Base-by-base conservation (phyloP, 1,139 yeast genomes). In the Spathaspora sp. region DNA sequence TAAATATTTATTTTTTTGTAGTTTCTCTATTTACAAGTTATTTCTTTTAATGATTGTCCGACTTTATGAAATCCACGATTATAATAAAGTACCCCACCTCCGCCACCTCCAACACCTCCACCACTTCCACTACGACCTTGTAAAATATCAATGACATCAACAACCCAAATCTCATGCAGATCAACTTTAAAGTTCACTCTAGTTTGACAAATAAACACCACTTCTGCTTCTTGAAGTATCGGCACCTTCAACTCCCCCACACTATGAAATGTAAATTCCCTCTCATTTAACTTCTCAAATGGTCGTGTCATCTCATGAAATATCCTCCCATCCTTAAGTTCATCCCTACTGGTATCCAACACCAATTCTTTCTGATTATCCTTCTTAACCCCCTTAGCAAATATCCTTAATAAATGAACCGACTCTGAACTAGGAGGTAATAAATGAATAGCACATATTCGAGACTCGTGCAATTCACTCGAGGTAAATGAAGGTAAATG, bases 141-240 rank as follows among this genome's bases (percentile, higher is more conserved):
- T 18, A 78, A 46, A 4, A 83, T 76, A 43, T 84, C 84, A 33
- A 74, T 61, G 1, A 86, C 88, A 48, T 76, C 73, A 2, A 87
- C 95, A 2, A 88, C 82, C 96, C 97, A 89, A 2, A 90, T 82
- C 60, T 89, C 96, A 63, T 90, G 97, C 55, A 85, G 88, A 48
- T 85, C 89, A 0, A 89, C 82, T 16, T 65, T 64, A 46, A 87
- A 73, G 7, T 79, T 81, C 34, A 74, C 66, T 38, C 67, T 66
- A 40, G 81, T 78, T 48, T 77, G 69, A 60, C 96, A 89, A 13
- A 88, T 76, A 47, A 89, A 67, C 1, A 84, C 80, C 25, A 82
- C 68, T 53, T 84, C 89, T 16, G 87, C 79, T 29, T 76, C 72
- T 11, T 69, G 69, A 42, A 89, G 61, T 0, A 86, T 67, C 0